These are phyloP conservation scores for Mitragyna speciosa DNA, from an alignment of 257 asterid species.

Conservation along the genomic window DNA sequence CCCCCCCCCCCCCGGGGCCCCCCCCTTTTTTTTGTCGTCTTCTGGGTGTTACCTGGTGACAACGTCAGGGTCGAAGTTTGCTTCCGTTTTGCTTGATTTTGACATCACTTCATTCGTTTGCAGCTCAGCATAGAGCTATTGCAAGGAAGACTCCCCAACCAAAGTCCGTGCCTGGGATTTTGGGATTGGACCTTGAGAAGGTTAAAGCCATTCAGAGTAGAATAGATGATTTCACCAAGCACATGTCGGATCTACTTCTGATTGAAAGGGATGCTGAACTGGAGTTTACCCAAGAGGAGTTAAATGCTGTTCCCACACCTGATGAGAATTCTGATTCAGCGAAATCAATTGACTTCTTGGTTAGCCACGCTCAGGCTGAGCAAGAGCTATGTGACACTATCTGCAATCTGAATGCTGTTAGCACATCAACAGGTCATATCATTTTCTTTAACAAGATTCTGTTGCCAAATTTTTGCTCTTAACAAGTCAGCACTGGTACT, in stretches of 20 bases:
- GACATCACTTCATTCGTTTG: conserved; percentile 27
- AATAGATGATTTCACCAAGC: conserved; percentile 64
- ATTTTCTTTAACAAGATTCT: conserved; percentile 3
- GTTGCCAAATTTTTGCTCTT: background rate
- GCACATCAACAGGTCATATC: conserved; percentile 72
- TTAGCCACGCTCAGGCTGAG: conserved; percentile 84
- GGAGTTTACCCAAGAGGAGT: conserved; percentile 92
- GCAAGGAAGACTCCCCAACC: conserved; percentile 63
- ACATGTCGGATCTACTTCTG: conserved; percentile 73
- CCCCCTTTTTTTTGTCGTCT: no score
- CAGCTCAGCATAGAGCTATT: conserved; percentile 91
- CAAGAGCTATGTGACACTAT: conserved; percentile 96
- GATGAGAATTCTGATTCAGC: conserved; percentile 47
- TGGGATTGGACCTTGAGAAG: conserved; percentile 71
- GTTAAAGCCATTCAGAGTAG: conserved; percentile 65
- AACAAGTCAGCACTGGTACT: background rate
- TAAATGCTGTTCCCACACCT: conserved; percentile 86
- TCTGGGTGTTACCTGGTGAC: background rate
- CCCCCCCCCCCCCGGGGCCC: no score
- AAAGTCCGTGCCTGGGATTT: conserved; percentile 53
- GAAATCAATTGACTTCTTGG: conserved; percentile 81
- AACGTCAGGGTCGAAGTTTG: background rate
- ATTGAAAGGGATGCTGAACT: conserved; percentile 89
- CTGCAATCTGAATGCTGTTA: conserved; percentile 84
- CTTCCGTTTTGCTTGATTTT: background rate